A percentile compares a stretch with the other conserved stretches of the same genome.
Conservation (phyloP, 352 stramenopile species). For the Pythium monospermum region DNA sequence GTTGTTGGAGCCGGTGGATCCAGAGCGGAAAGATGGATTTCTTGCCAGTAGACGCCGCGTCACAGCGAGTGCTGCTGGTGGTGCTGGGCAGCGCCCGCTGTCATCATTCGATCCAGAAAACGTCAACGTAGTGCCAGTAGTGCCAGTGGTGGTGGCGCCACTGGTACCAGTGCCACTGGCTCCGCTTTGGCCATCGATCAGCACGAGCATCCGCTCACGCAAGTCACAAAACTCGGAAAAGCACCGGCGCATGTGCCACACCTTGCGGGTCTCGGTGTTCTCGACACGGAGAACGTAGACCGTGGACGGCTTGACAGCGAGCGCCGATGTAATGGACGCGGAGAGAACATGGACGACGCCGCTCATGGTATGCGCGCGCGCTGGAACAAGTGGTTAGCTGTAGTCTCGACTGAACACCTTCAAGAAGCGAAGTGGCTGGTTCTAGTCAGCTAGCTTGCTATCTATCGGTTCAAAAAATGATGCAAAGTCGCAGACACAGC, state of each 20-base stretch:
- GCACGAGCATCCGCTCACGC: slow-evolving; percentile 53
- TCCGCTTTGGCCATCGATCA: slow-evolving; percentile 37
- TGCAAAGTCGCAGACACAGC: no score
- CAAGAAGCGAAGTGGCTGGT: no score
- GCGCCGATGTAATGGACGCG: slow-evolving; percentile 54
- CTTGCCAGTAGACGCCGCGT: slow-evolving; percentile 13
- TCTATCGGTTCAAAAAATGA: no score
- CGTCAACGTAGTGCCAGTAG: no score
- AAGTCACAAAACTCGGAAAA: slow-evolving; percentile 76
- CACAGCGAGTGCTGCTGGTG: slow-evolving; percentile 6
- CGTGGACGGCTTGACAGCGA: slow-evolving; percentile 68
- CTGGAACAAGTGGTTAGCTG: no score
- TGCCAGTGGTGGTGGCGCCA: slow-evolving; percentile 2
- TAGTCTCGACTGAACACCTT: no score
- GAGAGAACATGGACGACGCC: slow-evolving; percentile 42
- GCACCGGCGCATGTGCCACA: slow-evolving; percentile 64
- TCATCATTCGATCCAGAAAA: no score
- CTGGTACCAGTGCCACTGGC: not conserved
- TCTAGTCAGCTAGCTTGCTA: no score
- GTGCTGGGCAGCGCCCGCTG: slow-evolving; percentile 13
- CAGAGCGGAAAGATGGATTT: slow-evolving; percentile 5
- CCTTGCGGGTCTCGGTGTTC: slow-evolving; percentile 31
- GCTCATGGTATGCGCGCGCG: no score
- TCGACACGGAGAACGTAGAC: slow-evolving; percentile 68
- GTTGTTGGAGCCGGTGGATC: slow-evolving; percentile 20